These are phyloP conservation scores for Daldinia loculata DNA, from an alignment of 495 filamentous ascomycete genomes.

Conservation along the genomic window DNA sequence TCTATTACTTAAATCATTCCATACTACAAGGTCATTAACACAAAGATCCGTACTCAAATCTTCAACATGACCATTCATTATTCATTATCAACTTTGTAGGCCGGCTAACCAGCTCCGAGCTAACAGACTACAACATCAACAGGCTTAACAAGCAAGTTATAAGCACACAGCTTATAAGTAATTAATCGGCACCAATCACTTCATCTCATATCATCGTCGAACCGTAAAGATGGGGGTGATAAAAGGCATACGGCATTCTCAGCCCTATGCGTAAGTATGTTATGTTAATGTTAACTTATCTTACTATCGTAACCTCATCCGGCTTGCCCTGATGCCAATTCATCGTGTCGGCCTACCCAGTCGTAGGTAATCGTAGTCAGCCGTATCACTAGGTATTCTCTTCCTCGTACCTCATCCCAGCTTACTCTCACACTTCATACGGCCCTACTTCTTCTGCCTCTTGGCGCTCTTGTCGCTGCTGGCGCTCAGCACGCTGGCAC, in stretches of 20 bases:
- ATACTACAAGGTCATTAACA: no score
- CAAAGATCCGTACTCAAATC: no score
- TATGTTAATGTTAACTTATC: neutral
- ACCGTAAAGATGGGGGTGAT: neutral
- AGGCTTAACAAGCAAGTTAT: no score
- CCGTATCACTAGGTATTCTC: neutral
- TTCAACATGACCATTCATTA: no score
- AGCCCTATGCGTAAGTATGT: neutral
- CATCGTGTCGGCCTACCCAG: neutral
- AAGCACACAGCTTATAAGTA: no score
- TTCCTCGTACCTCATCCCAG: neutral
- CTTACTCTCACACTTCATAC: neutral
- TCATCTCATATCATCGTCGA: no score
- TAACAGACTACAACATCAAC: no score
- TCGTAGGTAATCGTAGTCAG: neutral
- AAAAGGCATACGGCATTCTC: neutral
- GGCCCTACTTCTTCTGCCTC: slow-evolving; percentile 69
- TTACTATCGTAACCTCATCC: slow-evolving; percentile 1
- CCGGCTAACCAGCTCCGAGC: no score
- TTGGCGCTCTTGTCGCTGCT: slow-evolving; percentile 76
- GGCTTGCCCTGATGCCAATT: neutral
- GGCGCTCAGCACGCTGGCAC: slow-evolving; percentile 76
- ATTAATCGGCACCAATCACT: no score
- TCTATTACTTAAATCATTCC: no score
- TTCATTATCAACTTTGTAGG: no score